Evolutionary conservation across 192 early-diverging fungal species (phyloP).

Genomic region (Rhizoclosmatium globosum): DNA sequence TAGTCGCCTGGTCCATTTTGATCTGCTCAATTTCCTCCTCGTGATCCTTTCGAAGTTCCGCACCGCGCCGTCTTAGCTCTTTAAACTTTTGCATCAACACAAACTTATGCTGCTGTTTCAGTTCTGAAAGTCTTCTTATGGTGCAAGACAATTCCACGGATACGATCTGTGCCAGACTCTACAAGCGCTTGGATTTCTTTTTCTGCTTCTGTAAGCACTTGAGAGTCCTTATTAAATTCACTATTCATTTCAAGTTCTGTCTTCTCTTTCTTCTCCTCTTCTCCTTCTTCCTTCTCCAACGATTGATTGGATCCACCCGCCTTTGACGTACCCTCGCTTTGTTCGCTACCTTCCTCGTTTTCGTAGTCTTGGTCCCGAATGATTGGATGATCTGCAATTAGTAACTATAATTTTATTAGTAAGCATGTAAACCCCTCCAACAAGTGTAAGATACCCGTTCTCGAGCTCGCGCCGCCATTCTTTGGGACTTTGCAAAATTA

Average conservation of each 20-base stretch:
- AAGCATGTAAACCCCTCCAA: not conserved
- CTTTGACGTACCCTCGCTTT: not conserved
- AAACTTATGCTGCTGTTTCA: constrained; percentile 21
- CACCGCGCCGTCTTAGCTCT: constrained; percentile 29
- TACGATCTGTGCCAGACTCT: constrained; percentile 24
- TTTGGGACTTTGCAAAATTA: constrained; percentile 21
- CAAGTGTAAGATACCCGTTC: constrained; percentile 16
- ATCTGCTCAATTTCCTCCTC: constrained; percentile 39
- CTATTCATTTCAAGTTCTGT: constrained; percentile 3
- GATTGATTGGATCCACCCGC: constrained; percentile 2
- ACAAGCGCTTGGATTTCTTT: constrained; percentile 2
- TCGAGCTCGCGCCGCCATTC: constrained; percentile 21
- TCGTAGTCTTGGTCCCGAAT: constrained; percentile 23
- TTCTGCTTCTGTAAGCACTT: constrained; percentile 16
- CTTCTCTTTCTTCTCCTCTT: not conserved
- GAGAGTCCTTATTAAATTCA: not conserved
- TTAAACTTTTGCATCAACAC: not conserved
- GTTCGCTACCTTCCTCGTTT: not conserved
- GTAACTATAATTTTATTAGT: not conserved
- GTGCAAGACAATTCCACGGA: constrained; percentile 7
- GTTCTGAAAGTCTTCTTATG: constrained; percentile 34
- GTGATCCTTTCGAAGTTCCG: constrained; percentile 34
- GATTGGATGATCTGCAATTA: constrained; percentile 36
- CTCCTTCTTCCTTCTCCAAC: not conserved
- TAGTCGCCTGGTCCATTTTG: constrained; percentile 33